phyloP scores from a whole-genome alignment of 1,284 basidiomycete species.

The Ustilago trichophora region DNA sequence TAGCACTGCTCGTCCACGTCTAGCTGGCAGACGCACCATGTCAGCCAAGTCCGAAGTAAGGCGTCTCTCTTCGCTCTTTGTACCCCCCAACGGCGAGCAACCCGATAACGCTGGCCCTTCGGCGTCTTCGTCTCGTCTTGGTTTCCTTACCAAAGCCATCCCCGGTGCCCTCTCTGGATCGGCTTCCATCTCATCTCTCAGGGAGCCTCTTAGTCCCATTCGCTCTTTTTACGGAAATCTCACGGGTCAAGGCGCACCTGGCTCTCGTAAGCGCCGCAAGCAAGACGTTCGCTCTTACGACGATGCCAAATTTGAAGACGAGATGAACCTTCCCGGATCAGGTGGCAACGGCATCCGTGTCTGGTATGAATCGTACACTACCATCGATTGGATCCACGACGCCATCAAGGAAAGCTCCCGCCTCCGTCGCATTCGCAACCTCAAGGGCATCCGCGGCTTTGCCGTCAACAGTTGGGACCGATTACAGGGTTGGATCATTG shows the following conservation, averaged over 20 bases:
- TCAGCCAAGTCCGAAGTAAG: conserved; percentile 30
- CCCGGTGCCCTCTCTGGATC: conserved; percentile 11
- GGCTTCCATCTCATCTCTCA: conserved; percentile 23
- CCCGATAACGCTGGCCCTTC: not conserved
- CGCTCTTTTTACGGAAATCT: conserved; percentile 35
- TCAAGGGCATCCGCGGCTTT: conserved; percentile 73
- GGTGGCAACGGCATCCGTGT: conserved; percentile 55
- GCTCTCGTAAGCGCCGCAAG: conserved; percentile 19
- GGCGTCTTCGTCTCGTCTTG: conserved; percentile 14
- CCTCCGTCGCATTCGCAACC: conserved; percentile 59
- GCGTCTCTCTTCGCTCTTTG: conserved; percentile 40
- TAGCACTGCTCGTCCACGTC: conserved; percentile 30
- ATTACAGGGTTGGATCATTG: conserved; percentile 83
- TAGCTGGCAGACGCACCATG: conserved; percentile 32
- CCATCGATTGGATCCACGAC: conserved; percentile 68
- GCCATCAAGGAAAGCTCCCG: conserved; percentile 67
- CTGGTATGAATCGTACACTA: conserved; percentile 61
- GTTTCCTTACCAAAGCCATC: conserved; percentile 16
- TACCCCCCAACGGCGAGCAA: conserved; percentile 9
- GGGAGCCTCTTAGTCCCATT: conserved; percentile 34
- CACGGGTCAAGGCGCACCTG: conserved; percentile 8
- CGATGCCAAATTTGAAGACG: conserved; percentile 44
- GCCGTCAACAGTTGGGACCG: conserved; percentile 80
- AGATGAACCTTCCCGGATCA: conserved; percentile 34
- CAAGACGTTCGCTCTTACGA: conserved; percentile 34